These are phyloP conservation scores for Cenchrus americanus DNA, from an alignment of 176 grass and related monocot genomes.

Conservation along the genomic window DNA sequence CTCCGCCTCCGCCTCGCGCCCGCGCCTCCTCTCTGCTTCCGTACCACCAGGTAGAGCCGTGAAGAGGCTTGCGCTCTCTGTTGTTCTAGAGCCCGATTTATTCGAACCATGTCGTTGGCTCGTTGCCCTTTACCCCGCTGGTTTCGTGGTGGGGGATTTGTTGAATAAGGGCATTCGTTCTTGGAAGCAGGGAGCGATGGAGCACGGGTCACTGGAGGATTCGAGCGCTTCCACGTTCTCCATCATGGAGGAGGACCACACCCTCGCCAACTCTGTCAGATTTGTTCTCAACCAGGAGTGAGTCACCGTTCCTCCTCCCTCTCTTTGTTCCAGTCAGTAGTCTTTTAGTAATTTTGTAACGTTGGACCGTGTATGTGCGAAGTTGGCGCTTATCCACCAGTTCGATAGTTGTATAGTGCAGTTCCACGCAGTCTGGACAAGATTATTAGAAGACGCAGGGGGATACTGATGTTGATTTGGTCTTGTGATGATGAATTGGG, in stretches of 20 bases:
- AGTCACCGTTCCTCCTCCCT: conserved; percentile 34
- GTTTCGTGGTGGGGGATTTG: neutral
- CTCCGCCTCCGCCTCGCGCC: neutral
- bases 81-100: neutral
- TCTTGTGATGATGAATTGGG: neutral
- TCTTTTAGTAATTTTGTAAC: neutral
- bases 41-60: neutral
- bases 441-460: neutral
- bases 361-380: neutral
- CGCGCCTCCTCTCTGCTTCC: neutral
- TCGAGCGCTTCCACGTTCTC: conserved; percentile 67
- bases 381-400: neutral
- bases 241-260: conserved; percentile 82
- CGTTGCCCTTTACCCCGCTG: too few species aligned
- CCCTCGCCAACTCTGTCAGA: conserved; percentile 78
- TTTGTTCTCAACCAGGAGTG: conserved; percentile 87
- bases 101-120: too few species aligned
- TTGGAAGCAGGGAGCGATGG: conserved; percentile 38
- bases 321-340: neutral
- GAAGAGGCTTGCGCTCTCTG: too few species aligned
- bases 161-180: neutral
- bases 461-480: neutral
- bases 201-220: conserved; percentile 67
- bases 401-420: neutral
- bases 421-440: neutral